These are phyloP conservation scores for Conoideocrella luteorostrata DNA, from an alignment of 2,329 filamentous ascomycete genomes.

Conservation along the genomic window DNA sequence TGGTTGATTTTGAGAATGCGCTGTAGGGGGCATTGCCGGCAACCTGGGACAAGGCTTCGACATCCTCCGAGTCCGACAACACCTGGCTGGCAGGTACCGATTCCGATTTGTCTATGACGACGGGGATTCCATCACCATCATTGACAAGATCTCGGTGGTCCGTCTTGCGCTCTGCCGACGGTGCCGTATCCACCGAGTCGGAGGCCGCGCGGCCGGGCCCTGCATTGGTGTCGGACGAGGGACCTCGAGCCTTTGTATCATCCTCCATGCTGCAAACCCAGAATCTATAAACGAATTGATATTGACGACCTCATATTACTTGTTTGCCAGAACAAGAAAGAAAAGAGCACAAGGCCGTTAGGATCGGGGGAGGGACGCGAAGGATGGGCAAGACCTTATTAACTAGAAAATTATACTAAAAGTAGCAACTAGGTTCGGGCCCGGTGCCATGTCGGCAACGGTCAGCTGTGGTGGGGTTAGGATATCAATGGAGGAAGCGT, in stretches of 20 bases:
- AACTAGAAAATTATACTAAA: no score
- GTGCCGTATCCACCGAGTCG: background rate
- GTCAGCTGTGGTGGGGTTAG: slow-evolving; percentile 1
- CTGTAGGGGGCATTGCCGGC: slow-evolving; percentile 21
- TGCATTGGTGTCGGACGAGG: background rate
- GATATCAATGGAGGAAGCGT: no score
- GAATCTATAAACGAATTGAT: background rate
- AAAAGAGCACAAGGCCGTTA: no score
- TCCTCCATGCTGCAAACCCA: slow-evolving; percentile 1
- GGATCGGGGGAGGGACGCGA: no score
- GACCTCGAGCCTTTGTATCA: background rate
- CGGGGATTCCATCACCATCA: background rate
- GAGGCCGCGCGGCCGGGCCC: background rate
- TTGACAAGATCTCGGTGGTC: no score
- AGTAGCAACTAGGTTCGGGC: background rate
- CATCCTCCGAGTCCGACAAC: slow-evolving; percentile 4
- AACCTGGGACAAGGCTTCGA: slow-evolving; percentile 16
- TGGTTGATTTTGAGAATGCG: slow-evolving; percentile 29
- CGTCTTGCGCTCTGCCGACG: background rate
- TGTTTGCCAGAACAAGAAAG: no score
- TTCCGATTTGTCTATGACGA: background rate
- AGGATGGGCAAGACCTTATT: no score
- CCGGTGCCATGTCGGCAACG: slow-evolving; percentile 5
- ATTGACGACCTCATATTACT: no score
- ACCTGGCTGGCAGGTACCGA: background rate